Evolutionary conservation across 805 yeast genomes (phyloP), one percentile per base, ranked within the genome.

Genomic region (Cephaloascus albidus): DNA sequence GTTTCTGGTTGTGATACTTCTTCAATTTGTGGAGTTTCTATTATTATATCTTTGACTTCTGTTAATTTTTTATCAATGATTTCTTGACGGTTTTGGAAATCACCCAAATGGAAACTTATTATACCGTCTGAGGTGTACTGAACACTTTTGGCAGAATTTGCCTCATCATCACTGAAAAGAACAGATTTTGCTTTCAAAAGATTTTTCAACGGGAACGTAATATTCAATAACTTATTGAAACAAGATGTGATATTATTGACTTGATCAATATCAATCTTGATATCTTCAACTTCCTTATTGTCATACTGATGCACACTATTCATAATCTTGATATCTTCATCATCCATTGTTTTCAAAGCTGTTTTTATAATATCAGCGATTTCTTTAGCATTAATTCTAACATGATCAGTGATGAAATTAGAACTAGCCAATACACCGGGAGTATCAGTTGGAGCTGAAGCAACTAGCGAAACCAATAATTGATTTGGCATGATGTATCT

Each of bases 401-500:
- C 80, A 46, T 60, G 65, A 39, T 74, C 81, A 18, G 78, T 69
- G 35, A 68, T 63, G 41, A 58, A 65, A 41, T 58, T 67, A 40
- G 65, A 68, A 19, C 61, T 66, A 26, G 70, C 63, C 37, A 78
- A 52, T 4, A 85, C 74, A 19, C 77, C 79, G 3, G 68, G 60
- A 0, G 76, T 59, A 40, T 76, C 80, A 0, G 72, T 68, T 3
- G 96, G 94, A 6, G 68, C 60, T 30, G 70, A 48, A 3, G 71
- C 61, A 4, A 78, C 78, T 35, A 93, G 57, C 0, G 81, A 69
- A 0, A 81, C 78, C 31, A 93, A 53, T 12, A 81, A 56, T 49
- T 82, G 93, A 52, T 86, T 88, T 4, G 95, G 76, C 90, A 89
- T 81, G 14, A 93, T 68, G 50, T 66, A 90, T 43, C 94, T 67